phyloP scores from a whole-genome alignment of 108 stramenopile species.

The Cyclotella atomus region DNA sequence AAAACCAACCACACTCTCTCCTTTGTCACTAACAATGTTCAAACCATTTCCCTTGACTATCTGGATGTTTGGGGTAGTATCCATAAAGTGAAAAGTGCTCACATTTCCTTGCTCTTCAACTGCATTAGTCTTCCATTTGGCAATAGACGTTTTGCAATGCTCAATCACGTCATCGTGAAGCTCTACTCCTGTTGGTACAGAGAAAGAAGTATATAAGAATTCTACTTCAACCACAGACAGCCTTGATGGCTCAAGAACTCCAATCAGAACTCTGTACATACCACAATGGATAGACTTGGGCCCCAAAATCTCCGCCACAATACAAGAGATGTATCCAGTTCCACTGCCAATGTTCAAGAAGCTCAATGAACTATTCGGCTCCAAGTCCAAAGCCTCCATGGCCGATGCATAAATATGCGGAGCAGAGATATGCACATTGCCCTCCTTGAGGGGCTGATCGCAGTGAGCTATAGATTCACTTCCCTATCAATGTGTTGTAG shows the following conservation, averaged over 20 bases:
- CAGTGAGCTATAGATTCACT: constrained; percentile 64
- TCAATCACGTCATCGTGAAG: constrained; percentile 74
- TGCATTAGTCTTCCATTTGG: constrained; percentile 58
- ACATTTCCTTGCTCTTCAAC: constrained; percentile 30
- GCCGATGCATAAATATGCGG: constrained; percentile 91
- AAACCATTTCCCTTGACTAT: constrained; percentile 83
- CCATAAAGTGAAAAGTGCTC: constrained; percentile 39
- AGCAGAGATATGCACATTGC: constrained; percentile 90
- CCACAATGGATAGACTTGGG: constrained; percentile 66
- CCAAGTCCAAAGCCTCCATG: constrained; percentile 85
- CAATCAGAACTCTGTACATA: constrained; percentile 25
- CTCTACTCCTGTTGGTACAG: constrained; percentile 65
- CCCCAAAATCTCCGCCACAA: constrained; percentile 86
- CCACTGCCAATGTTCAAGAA: constrained; percentile 91
- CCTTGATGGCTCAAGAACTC: no score
- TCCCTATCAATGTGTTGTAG: constrained; percentile 22
- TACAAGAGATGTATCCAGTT: constrained; percentile 85
- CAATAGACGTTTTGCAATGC: constrained; percentile 70
- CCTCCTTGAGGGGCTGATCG: constrained; percentile 83
- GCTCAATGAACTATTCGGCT: constrained; percentile 51
- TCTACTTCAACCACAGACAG: no score
- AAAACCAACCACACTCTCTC: constrained; percentile 77
- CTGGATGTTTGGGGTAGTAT: constrained; percentile 54
- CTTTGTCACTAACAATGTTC: constrained; percentile 50
- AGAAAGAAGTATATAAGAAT: not conserved